Conservation (phyloP, 2,329 filamentous ascomycete genomes). For the Corynespora cassiicola region DNA sequence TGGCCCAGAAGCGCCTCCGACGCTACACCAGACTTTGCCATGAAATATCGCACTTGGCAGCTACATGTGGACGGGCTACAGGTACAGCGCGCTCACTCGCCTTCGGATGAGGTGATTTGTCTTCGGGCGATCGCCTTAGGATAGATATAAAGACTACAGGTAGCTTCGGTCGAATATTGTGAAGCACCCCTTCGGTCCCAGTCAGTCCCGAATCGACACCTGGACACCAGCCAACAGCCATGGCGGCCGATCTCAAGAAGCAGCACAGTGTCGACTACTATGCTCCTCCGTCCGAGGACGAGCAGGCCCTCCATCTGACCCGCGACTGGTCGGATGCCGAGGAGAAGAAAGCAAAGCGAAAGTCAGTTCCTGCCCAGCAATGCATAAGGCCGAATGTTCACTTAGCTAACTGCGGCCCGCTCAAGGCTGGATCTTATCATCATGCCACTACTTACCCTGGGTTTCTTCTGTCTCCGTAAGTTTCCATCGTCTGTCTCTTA, state of each 20-base stretch:
- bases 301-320: conserved; percentile 2
- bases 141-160: conserved; percentile 5
- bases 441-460: conserved; percentile 41
- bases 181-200: too few species aligned
- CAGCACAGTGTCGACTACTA: conserved; percentile 10
- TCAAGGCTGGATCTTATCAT: conserved; percentile 26
- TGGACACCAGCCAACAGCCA: not conserved
- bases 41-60: conserved; percentile 18
- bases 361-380: conserved; percentile 22
- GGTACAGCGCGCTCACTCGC: conserved; percentile 1
- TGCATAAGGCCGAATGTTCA: not conserved
- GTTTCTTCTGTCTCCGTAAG: conserved; percentile 43
- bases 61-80: not conserved
- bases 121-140: conserved; percentile 3
- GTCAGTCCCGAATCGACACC: too few species aligned
- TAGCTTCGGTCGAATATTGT: not conserved
- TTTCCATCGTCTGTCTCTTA: conserved; percentile 40
- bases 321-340: conserved; percentile 34
- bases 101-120: conserved; percentile 6
- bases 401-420: not conserved
- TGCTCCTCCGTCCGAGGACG: conserved; percentile 2
- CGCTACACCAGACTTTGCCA: conserved; percentile 15
- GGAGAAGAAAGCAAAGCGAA: conserved; percentile 37
- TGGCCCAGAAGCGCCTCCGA: not conserved
- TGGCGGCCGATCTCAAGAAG: conserved; percentile 12